Base-by-base conservation (phyloP, 129 eudicot genomes). In the Chrysanthemum lavandulifolium region DNA sequence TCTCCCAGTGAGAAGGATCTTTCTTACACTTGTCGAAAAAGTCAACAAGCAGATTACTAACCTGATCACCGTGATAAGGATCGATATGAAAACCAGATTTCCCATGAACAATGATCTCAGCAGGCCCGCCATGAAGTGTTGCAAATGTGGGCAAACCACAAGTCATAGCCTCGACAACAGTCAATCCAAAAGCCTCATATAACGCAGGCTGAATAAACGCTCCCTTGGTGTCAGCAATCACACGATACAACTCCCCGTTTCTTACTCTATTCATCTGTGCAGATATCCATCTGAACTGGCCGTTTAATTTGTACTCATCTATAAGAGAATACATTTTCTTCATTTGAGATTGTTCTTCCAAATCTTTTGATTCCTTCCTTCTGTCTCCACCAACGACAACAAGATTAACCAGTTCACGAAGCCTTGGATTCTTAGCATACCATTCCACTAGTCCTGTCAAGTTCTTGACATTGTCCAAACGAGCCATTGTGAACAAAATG, bases 371-470 rank as follows among this genome's bases (percentile, higher is more conserved):
- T 69, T 89, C 87, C 67, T 89, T 89, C 73, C 93, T 84, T 23
- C 96, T 40, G 82, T 89, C 96, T 27, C 96, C 96, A 5, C 92
- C 96, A 29, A 89, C 93, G 16, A 89, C 93, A 10, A 89, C 96
- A 5, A 89, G 90, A 74, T 89, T 89, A 2, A 73, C 93, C 75
- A 89, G 36, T 23, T 87, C 92, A 21, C 96, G 79, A 4, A 89
- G 88, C 48, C 69, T 73, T 4, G 83, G 76, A 50, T 68, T 89
- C 82, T 89, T 89, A 14, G 90, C 93, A n/a, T 89, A 87, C 88
- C 83, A 77, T 47, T 89, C 96, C 21, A 89, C 96, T 7, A 89
- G 76, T 49, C 96, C 96, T 1, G 96, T 86, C 50, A 89, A 76
- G 81, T 89, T 89, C 80, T 89, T 89, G 74, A 89, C 93, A 13